Evolutionary conservation across 768 basidiomycete species (phyloP).

Genomic region (Tulasnella sp.): DNA sequence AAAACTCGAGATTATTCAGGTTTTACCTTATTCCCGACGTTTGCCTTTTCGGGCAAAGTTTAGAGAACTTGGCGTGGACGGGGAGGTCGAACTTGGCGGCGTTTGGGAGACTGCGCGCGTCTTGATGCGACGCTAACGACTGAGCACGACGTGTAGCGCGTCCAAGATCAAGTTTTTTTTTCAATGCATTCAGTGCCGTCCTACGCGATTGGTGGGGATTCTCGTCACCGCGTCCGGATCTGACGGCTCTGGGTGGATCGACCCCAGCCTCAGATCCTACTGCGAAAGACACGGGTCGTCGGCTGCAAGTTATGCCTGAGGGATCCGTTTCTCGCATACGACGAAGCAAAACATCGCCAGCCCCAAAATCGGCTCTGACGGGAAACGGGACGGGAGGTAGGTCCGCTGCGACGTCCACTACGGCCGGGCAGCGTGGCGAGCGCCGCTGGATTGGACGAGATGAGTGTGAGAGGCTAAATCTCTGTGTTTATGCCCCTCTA

Average conservation of each 20-base stretch:
- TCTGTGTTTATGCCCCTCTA: constrained; percentile 9
- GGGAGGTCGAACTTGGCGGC: neutral
- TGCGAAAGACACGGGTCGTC: neutral
- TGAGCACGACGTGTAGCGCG: neutral
- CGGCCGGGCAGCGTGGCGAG: neutral
- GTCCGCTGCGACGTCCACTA: neutral
- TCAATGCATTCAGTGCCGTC: neutral
- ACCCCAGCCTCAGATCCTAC: constrained; percentile 3
- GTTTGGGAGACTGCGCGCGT: neutral
- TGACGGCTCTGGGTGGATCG: neutral
- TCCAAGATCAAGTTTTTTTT: too few relatives aligned
- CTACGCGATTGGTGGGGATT: neutral
- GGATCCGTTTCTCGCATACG: neutral
- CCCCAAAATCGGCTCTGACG: neutral
- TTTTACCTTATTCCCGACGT: neutral
- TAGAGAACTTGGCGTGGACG: neutral
- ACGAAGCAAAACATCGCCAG: neutral
- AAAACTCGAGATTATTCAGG: neutral
- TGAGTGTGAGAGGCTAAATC: constrained; percentile 11
- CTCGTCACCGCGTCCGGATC: neutral
- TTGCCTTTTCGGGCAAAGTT: neutral
- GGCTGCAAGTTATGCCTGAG: neutral
- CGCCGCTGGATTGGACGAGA: neutral
- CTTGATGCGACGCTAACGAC: neutral
- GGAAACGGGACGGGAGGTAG: neutral